Percentiles rank a stretch among this genome's conserved stretches.
phyloP scores from a whole-genome alignment of 2,329 filamentous ascomycete genomes.

The Fusarium foetens region DNA sequence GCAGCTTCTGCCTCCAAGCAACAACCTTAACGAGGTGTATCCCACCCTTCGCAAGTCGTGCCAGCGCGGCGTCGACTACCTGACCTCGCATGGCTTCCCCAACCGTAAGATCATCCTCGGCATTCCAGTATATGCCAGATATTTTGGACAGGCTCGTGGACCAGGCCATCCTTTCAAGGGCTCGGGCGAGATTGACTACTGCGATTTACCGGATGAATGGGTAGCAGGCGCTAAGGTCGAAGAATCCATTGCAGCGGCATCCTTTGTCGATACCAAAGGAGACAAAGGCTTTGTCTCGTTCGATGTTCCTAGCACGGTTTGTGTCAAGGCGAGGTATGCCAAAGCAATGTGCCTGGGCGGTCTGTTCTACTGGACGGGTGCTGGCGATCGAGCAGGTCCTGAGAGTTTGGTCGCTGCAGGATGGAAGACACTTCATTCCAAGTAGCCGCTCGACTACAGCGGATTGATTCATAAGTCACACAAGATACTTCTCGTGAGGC shows the following conservation, averaged over 20 bases:
- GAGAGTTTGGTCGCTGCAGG: slow-evolving; percentile 70
- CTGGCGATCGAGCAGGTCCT: slow-evolving; percentile 63
- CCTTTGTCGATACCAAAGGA: slow-evolving; percentile 57
- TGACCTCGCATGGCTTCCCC: slow-evolving; percentile 64
- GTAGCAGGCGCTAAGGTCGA: slow-evolving; percentile 57
- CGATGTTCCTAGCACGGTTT: slow-evolving; percentile 69
- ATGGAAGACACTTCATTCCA: slow-evolving; percentile 58
- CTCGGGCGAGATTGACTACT: slow-evolving; percentile 69
- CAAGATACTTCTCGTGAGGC: neutral
- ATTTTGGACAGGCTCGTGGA: slow-evolving; percentile 64
- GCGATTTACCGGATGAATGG: slow-evolving; percentile 66
- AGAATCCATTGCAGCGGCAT: slow-evolving; percentile 64
- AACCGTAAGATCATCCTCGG: slow-evolving; percentile 69
- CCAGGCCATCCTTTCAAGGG: slow-evolving; percentile 63
- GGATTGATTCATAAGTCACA: neutral
- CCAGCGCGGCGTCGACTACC: slow-evolving; percentile 65
- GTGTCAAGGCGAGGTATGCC: slow-evolving; percentile 69
- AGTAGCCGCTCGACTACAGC: neutral
- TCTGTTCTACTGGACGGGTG: slow-evolving; percentile 76
- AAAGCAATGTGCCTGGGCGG: slow-evolving; percentile 66
- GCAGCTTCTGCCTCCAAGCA: slow-evolving; percentile 62
- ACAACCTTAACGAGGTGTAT: slow-evolving; percentile 36
- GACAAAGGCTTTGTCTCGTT: slow-evolving; percentile 69
- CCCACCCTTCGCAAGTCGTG: slow-evolving; percentile 56
- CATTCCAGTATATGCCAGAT: slow-evolving; percentile 70